Conservation (phyloP, 805 yeast species). For the Jamesozyma gamospora region DNA sequence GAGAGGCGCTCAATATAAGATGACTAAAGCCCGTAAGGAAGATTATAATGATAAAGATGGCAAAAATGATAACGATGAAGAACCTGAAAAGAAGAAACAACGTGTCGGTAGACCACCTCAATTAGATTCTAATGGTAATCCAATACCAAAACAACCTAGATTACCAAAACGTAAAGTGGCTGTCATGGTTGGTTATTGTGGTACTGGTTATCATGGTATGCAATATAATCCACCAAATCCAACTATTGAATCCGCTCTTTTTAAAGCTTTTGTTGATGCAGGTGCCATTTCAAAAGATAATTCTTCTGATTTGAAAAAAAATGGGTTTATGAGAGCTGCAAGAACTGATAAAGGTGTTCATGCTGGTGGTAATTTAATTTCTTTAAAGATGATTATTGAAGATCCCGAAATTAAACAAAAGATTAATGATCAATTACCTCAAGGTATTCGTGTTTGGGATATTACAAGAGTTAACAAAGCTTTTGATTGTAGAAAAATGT, state of each 20-base stretch:
- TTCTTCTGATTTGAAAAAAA: constrained; percentile 78
- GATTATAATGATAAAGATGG: constrained; percentile 13
- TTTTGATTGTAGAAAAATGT: constrained; percentile 90
- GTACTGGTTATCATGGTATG: constrained; percentile 95
- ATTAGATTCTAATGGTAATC: constrained; percentile 52
- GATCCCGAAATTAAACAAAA: constrained; percentile 58
- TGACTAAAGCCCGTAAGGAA: constrained; percentile 24
- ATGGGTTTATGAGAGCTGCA: constrained; percentile 80
- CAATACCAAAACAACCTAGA: constrained; percentile 47
- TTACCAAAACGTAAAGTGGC: constrained; percentile 87
- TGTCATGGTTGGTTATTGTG: constrained; percentile 85
- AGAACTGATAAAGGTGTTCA: constrained; percentile 94
- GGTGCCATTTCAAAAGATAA: constrained; percentile 85
- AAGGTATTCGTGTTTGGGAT: constrained; percentile 88
- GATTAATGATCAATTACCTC: constrained; percentile 71
- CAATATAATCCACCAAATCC: constrained; percentile 80
- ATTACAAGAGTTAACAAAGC: constrained; percentile 78
- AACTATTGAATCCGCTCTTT: constrained; percentile 86
- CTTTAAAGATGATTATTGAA: constrained; percentile 56
- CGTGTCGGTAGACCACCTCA: constrained; percentile 13
- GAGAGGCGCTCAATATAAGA: constrained; percentile 34
- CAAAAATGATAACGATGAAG: constrained; percentile 6
- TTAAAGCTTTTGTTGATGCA: constrained; percentile 70
- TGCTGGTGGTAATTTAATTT: constrained; percentile 90
- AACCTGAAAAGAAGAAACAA: constrained; percentile 19